Percentiles rank a stretch among this genome's conserved stretches.
Conservation (phyloP, 495 filamentous ascomycete genomes). For the Viridothelium virens region DNA sequence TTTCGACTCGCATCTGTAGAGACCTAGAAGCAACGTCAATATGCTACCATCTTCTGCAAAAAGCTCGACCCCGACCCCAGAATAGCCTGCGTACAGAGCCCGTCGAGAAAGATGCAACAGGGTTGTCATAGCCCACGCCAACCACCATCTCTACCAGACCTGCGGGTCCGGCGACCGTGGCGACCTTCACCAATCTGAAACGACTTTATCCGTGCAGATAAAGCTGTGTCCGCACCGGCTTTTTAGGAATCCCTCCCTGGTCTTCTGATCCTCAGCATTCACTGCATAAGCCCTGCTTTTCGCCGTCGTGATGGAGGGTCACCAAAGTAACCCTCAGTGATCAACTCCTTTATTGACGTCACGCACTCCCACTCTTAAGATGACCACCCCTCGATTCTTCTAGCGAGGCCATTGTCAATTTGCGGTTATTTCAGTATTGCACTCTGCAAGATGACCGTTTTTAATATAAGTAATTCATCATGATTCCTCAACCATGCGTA, state of each 20-base stretch:
- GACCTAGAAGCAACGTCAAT: conserved; percentile 5
- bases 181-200: background rate
- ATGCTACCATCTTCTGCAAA: background rate
- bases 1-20: background rate
- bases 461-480: background rate
- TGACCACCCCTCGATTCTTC: background rate
- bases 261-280: background rate
- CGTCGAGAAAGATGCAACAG: background rate
- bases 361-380: background rate
- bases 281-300: background rate
- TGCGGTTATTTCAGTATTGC: background rate
- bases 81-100: background rate
- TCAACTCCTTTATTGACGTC: background rate
- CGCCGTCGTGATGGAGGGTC: background rate
- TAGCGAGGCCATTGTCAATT: background rate
- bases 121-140: background rate
- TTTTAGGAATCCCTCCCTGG: background rate
- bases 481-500: conserved; percentile 8
- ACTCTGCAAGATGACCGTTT: background rate
- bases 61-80: background rate
- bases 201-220: background rate
- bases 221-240: background rate
- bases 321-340: background rate
- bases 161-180: background rate
- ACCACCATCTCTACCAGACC: conserved; percentile 2